These are phyloP conservation scores for Trypanosomatidae sp. DNA, from an alignment of 208 protist genomes.

Conservation along the genomic window DNA sequence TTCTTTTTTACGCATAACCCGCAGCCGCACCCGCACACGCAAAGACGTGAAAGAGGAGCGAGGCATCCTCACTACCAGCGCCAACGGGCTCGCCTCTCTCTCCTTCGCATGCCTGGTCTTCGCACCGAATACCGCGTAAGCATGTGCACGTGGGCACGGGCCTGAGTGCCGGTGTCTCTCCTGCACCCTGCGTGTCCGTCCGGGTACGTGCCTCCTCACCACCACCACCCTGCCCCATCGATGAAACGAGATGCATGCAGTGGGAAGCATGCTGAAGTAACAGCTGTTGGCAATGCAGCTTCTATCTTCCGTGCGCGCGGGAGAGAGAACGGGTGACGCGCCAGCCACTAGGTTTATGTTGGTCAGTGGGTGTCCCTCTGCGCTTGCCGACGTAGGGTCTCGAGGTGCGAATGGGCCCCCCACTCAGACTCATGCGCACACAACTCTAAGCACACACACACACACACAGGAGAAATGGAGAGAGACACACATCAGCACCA, in stretches of 20 bases:
- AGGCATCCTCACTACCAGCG: background rate
- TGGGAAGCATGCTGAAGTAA: background rate
- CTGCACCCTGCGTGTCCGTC: background rate
- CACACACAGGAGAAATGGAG: background rate
- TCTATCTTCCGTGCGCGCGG: background rate
- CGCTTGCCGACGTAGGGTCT: background rate
- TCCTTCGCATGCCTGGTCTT: background rate
- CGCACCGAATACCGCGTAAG: background rate
- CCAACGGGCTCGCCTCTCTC: background rate
- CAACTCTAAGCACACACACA: background rate
- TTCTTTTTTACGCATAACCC: background rate
- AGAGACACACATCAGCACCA: no score
- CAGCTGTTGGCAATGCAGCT: background rate
- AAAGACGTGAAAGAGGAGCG: background rate
- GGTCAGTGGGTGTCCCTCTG: conserved; percentile 1
- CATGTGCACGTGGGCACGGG: background rate
- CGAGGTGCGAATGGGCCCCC: background rate
- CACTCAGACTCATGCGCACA: background rate
- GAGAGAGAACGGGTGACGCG: background rate
- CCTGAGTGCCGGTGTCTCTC: background rate
- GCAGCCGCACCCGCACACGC: background rate
- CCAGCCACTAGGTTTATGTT: background rate
- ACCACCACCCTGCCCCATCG: background rate
- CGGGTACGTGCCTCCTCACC: background rate
- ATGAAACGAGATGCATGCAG: background rate